phyloP scores from a whole-genome alignment of 495 filamentous ascomycete genomes.

The Tuber melanosporum region DNA sequence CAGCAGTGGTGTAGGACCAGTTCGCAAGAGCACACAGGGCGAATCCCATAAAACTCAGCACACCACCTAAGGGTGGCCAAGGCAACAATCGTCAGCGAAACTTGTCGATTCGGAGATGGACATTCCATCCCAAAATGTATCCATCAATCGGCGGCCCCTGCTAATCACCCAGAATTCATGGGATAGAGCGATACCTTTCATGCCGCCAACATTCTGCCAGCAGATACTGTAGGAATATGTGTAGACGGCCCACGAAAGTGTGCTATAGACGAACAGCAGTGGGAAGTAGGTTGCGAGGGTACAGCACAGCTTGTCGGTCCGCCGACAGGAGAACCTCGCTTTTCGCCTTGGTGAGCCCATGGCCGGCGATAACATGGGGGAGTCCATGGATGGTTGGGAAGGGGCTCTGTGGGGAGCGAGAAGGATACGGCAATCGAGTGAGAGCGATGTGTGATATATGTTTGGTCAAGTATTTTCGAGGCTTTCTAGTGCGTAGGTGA shows the following conservation, averaged over 20 bases:
- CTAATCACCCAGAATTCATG: conserved; percentile 5
- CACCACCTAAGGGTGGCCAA: conserved; percentile 41
- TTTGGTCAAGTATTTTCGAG: not conserved
- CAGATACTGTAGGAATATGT: conserved; percentile 73
- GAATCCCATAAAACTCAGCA: conserved; percentile 55
- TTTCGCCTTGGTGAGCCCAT: conserved; percentile 18
- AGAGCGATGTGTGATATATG: not conserved
- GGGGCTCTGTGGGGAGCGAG: not conserved
- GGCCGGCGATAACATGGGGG: conserved; percentile 27
- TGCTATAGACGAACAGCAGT: conserved; percentile 75
- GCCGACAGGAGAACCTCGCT: conserved; percentile 34
- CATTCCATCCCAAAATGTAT: not conserved
- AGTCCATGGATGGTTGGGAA: conserved; percentile 26
- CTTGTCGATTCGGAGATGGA: not conserved
- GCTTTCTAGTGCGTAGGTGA: not conserved
- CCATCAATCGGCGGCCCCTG: not conserved
- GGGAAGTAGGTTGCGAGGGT: conserved; percentile 75
- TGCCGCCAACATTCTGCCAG: conserved; percentile 50
- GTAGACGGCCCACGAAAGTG: conserved; percentile 86
- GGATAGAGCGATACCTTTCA: conserved; percentile 57
- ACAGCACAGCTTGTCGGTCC: conserved; percentile 55
- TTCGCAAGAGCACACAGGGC: conserved; percentile 73
- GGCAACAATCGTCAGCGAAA: conserved; percentile 20
- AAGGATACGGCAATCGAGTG: not conserved
- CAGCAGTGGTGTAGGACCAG: conserved; percentile 80